Conservation (phyloP, 345 rosid species). For the Moricandia arvensis region DNA sequence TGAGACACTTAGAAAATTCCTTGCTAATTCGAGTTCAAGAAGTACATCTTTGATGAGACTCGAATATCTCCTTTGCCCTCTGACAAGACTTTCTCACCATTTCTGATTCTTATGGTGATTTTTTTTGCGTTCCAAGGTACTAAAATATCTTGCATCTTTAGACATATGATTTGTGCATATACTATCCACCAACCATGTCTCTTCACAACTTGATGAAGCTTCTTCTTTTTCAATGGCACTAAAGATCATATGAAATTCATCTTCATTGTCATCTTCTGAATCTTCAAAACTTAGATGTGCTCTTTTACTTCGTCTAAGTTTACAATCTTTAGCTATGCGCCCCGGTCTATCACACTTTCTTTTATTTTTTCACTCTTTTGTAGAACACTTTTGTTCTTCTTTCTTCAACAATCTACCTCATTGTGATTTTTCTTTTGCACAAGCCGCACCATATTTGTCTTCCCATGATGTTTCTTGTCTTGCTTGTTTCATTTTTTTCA, state of each 20-base stretch:
- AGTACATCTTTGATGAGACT: background rate
- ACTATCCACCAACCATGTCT: too few species aligned
- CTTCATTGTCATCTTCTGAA: background rate
- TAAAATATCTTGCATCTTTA: background rate
- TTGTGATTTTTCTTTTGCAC: background rate
- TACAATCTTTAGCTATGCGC: background rate
- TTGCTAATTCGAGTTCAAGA: background rate
- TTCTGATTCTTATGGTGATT: background rate
- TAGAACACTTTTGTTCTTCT: background rate
- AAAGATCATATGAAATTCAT: background rate
- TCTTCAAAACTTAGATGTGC: background rate
- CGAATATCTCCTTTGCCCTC: background rate
- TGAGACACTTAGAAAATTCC: background rate
- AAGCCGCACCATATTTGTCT: conserved; percentile 10
- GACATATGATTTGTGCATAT: too few species aligned
- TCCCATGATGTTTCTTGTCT: background rate
- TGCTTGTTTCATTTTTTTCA: background rate
- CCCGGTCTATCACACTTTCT: background rate
- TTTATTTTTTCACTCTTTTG: background rate
- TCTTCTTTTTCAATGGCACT: background rate
- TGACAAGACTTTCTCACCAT: background rate
- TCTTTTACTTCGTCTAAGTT: background rate
- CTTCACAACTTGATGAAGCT: background rate
- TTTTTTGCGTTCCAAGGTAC: background rate
- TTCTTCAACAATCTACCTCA: background rate